A percentile compares a stretch with the other conserved stretches of the same genome.
Conservation (phyloP, 108 stramenopile genomes). For the Skeletonema potamos region DNA sequence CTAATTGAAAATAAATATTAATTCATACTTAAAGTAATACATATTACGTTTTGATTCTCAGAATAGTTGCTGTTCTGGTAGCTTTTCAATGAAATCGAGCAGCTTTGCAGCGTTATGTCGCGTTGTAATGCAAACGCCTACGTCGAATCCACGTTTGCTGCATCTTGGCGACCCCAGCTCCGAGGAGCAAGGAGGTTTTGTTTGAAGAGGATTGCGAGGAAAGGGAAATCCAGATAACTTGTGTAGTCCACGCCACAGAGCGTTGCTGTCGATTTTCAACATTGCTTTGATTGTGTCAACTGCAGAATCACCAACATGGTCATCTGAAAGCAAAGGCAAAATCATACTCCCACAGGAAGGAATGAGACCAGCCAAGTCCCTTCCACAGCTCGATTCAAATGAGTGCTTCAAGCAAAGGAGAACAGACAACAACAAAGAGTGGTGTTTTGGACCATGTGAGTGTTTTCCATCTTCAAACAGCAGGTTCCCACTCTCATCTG, state of each 20-base stretch:
- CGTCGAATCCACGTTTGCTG: neutral
- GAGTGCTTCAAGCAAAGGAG: conserved; percentile 32
- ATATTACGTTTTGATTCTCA: neutral
- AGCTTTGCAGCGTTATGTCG: conserved; percentile 19
- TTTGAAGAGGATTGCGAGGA: conserved; percentile 27
- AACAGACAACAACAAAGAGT: conserved; percentile 15
- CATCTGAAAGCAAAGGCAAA: conserved; percentile 36
- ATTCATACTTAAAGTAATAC: too few species aligned
- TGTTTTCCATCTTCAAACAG: neutral
- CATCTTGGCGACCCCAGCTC: neutral
- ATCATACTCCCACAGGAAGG: conserved; percentile 42
- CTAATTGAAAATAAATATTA: too few species aligned
- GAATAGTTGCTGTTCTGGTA: conserved; percentile 29
- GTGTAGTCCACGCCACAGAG: conserved; percentile 45
- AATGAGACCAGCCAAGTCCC: conserved; percentile 24
- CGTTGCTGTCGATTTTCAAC: conserved; percentile 40
- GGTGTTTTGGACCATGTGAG: conserved; percentile 5
- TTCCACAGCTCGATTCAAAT: conserved; percentile 31
- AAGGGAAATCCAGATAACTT: conserved; percentile 17
- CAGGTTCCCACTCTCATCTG: neutral
- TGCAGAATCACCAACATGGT: conserved; percentile 19
- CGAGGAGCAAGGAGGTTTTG: neutral
- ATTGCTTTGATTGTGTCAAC: conserved; percentile 40
- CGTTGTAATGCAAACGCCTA: neutral
- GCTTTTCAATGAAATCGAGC: conserved; percentile 21